Conservation (phyloP, 306 rosid genomes). For the Lathyrus tuberosus region DNA sequence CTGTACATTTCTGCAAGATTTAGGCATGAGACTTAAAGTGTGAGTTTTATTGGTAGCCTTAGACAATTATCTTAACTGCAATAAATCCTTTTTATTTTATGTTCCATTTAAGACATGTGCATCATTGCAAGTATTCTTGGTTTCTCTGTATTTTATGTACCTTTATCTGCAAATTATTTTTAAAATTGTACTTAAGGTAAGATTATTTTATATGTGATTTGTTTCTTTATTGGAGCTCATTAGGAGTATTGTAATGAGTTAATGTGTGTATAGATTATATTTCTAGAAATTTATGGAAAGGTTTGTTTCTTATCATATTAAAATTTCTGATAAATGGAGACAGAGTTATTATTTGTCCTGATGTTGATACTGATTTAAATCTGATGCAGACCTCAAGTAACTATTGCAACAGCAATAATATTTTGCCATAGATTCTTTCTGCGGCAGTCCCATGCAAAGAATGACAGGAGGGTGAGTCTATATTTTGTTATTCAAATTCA, state of each 20-base stretch:
- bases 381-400: slow-evolving; percentile 91
- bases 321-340: slow-evolving; percentile 4
- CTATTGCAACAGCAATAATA: slow-evolving; percentile 95
- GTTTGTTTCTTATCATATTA: neutral
- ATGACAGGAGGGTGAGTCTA: slow-evolving; percentile 92
- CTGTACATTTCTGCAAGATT: slow-evolving; percentile 89
- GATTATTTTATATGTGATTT: slow-evolving; percentile 27
- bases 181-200: neutral
- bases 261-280: slow-evolving; percentile 25
- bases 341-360: slow-evolving; percentile 8
- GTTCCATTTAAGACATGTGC: slow-evolving; percentile 4
- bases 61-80: slow-evolving; percentile 30
- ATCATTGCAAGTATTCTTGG: slow-evolving; percentile 6
- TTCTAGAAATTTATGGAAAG: slow-evolving; percentile 6
- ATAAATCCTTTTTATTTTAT: neutral
- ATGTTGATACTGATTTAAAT: slow-evolving; percentile 32
- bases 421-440: slow-evolving; percentile 96
- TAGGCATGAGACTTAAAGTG: slow-evolving; percentile 98
- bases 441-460: slow-evolving; percentile 94
- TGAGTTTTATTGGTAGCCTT: slow-evolving; percentile 53
- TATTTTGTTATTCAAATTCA: slow-evolving; percentile 26
- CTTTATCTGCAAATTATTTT: slow-evolving; percentile 5
- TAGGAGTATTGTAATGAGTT: slow-evolving; percentile 21
- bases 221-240: slow-evolving; percentile 12
- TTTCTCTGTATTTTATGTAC: slow-evolving; percentile 9